phyloP scores from a whole-genome alignment of 208 protist species.

The Spongospora subterranea region DNA sequence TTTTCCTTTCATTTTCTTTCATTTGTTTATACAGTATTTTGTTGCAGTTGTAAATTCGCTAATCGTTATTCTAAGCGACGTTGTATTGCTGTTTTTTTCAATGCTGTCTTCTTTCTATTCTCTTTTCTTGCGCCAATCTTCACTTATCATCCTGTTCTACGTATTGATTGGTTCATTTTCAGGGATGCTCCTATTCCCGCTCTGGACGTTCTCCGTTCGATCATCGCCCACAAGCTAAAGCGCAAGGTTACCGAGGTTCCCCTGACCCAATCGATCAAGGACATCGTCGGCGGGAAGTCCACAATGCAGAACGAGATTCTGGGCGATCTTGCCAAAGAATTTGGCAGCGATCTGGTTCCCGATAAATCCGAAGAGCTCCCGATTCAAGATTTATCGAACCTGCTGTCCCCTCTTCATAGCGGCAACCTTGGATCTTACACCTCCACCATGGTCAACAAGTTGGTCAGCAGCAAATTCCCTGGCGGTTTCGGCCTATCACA shows the following conservation, averaged over 20 bases:
- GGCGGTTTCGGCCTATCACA: not conserved
- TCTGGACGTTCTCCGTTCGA: conserved; percentile 65
- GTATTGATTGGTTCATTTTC: not conserved
- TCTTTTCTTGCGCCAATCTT: not conserved
- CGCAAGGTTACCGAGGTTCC: conserved; percentile 44
- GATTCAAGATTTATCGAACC: not conserved
- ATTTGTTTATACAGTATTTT: not conserved
- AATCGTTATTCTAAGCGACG: no score
- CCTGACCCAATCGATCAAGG: conserved; percentile 65
- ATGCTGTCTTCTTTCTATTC: not conserved
- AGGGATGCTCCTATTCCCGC: conserved; percentile 64
- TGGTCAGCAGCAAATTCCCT: not conserved
- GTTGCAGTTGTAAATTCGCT: no score
- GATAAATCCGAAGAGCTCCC: not conserved
- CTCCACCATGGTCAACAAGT: not conserved
- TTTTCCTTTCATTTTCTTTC: not conserved
- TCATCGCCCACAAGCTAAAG: conserved; percentile 73
- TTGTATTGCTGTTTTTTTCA: not conserved
- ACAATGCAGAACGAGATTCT: conserved; percentile 75
- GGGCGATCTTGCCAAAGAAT: conserved; percentile 72
- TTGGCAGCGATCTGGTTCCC: conserved; percentile 52
- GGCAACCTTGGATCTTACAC: not conserved
- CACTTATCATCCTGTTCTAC: not conserved
- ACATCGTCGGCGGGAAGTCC: conserved; percentile 72
- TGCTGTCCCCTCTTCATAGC: not conserved